Percentiles rank a stretch among this genome's conserved stretches.
Conservation (phyloP, 345 rosid genomes). For the Rubroshorea leprosula region DNA sequence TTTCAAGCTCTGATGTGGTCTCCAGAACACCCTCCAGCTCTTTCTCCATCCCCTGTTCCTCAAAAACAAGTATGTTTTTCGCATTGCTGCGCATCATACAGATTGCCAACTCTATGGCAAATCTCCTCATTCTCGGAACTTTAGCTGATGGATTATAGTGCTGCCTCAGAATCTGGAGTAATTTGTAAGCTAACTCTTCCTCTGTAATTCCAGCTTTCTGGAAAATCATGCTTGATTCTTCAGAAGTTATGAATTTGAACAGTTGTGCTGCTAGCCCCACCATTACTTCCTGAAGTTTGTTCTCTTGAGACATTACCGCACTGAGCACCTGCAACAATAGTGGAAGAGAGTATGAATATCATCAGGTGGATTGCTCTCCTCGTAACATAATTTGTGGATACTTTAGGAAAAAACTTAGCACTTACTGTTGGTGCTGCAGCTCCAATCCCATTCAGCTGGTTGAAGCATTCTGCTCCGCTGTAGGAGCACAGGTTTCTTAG, state of each 20-base stretch:
- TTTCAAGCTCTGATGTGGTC: slow-evolving; percentile 74
- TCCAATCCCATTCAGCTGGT: slow-evolving; percentile 43
- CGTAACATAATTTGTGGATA: neutral
- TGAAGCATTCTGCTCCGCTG: slow-evolving; percentile 42
- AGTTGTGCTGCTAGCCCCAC: slow-evolving; percentile 55
- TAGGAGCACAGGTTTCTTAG: slow-evolving; percentile 62
- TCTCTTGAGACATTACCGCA: slow-evolving; percentile 53
- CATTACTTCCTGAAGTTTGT: slow-evolving; percentile 90
- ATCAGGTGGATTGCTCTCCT: neutral
- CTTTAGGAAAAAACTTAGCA: neutral
- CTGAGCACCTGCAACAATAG: slow-evolving; percentile 52
- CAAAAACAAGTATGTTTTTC: slow-evolving; percentile 27
- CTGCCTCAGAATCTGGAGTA: slow-evolving; percentile 49
- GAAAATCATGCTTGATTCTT: slow-evolving; percentile 44
- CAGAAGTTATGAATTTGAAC: slow-evolving; percentile 49
- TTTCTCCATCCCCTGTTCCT: slow-evolving; percentile 42
- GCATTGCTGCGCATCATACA: slow-evolving; percentile 68
- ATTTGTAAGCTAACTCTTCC: slow-evolving; percentile 37
- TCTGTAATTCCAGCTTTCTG: slow-evolving; percentile 40
- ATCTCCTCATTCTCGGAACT: slow-evolving; percentile 79
- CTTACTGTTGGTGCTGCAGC: slow-evolving; percentile 69
- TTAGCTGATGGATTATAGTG: slow-evolving; percentile 54
- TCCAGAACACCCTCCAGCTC: slow-evolving; percentile 56
- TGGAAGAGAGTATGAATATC: neutral
- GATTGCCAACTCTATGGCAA: slow-evolving; percentile 65